Evolutionary conservation across 495 filamentous ascomycete genomes (phyloP), one percentile per base, ranked within the genome.

Genomic region (Geoglossum glabrum): DNA sequence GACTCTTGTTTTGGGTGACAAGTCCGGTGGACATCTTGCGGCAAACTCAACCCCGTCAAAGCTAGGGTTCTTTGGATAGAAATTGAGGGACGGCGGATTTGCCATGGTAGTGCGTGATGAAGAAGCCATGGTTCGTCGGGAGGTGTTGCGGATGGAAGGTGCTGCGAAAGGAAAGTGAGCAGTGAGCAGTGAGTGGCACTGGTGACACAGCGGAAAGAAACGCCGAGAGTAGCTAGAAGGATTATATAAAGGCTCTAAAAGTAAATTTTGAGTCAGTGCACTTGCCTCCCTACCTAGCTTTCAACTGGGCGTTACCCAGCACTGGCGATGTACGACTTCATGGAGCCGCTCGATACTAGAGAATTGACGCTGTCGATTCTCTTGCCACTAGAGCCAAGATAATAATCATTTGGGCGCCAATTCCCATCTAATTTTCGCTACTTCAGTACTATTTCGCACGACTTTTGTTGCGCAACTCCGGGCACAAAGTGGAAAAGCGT

Each of bases 1-100:
- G 28, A 67, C 55, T 38, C 61, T 60, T 67, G 33, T 56, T 56
- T 49, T 51, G 33, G 26, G 61, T 61, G 27, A 66, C 54, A 56
- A 23, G 46, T 50, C 46, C 26, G 46, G 46, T 50, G 46, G 46
- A 50, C 46, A 28, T 28, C 46, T 50, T 28, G 46, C n/a, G 46
- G 46, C 21, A 26, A 50, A 50, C 46, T 50, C 46, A 50, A 50
- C 46, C 46, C 46, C 46, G 46, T 50, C 6, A 50, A 50, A 21
- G 46, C 46, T 50, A 50, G 46, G 6, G n/a, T n/a, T 50, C 21
- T 21, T 50, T 6, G 46, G 46, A 50, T 50, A 50, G 46, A 50
- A 50, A 50, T 50, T 50, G 46, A 50, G 46, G 46, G 46, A 50
- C 46, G 46, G 46, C 46, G 46, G 46, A 50, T 6, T n/a, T 50